Percentiles rank a stretch among this genome's conserved stretches.
These are phyloP conservation scores for Russula abietina DNA, from an alignment of 768 basidiomycete genomes.

Conservation along the genomic window DNA sequence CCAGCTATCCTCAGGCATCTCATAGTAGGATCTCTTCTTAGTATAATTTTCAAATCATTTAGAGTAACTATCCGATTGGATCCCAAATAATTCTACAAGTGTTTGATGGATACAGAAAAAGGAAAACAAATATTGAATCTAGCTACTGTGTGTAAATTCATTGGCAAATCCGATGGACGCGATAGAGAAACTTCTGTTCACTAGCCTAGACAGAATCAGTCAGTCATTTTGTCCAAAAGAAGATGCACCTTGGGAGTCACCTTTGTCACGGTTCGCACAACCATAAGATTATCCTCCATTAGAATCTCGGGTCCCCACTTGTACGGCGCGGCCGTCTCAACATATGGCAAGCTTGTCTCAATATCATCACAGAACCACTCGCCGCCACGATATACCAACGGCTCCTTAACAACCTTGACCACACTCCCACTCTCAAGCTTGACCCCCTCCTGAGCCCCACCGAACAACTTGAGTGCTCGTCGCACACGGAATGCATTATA, in stretches of 20 bases:
- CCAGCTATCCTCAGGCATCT: too few species aligned
- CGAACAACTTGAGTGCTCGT: background rate
- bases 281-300: slow-evolving; percentile 9
- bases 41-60: too few species aligned
- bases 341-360: slow-evolving; percentile 5
- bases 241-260: background rate
- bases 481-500: slow-evolving; percentile 8
- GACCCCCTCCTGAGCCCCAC: background rate
- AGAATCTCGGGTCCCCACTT: background rate
- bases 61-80: too few species aligned
- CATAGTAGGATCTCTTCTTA: too few species aligned
- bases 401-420: background rate
- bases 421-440: background rate
- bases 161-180: too few species aligned
- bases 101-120: too few species aligned
- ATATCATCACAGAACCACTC: slow-evolving; percentile 1
- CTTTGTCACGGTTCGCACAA: background rate
- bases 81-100: too few species aligned
- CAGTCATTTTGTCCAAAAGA: background rate
- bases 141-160: too few species aligned
- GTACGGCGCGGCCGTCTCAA: slow-evolving; percentile 6
- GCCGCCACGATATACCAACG: background rate
- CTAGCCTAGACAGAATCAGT: background rate
- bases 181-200: slow-evolving; percentile 3
- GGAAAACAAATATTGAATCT: too few species aligned